Percentiles rank a stretch among this genome's conserved stretches.
Conservation (phyloP, 495 filamentous ascomycete genomes). For the Apiosordaria backusii region DNA sequence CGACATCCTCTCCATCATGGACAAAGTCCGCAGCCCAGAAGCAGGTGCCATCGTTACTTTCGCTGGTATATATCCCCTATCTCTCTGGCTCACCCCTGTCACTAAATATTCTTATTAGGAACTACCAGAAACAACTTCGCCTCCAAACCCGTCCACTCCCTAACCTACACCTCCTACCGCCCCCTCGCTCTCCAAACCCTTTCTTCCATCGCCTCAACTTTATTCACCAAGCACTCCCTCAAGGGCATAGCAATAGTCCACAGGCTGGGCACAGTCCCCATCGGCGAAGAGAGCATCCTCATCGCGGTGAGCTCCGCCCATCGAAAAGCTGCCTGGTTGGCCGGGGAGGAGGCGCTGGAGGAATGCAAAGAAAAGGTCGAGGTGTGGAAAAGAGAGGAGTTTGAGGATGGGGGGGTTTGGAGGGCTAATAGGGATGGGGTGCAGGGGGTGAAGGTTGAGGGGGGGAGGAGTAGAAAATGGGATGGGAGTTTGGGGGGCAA, state of each 20-base stretch:
- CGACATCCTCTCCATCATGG: slow-evolving; percentile 54
- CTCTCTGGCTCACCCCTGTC: background rate
- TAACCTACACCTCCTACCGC: slow-evolving; percentile 80
- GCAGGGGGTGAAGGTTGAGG: slow-evolving; percentile 42
- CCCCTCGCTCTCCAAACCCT: slow-evolving; percentile 75
- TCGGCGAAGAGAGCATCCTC: slow-evolving; percentile 87
- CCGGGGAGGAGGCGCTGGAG: slow-evolving; percentile 87
- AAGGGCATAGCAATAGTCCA: slow-evolving; percentile 75
- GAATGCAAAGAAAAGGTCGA: slow-evolving; percentile 79
- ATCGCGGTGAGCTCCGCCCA: slow-evolving; percentile 85
- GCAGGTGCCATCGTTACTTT: slow-evolving; percentile 91
- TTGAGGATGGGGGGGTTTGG: slow-evolving; percentile 85
- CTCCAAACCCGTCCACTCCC: slow-evolving; percentile 65
- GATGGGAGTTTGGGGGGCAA: background rate
- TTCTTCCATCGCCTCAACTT: slow-evolving; percentile 57
- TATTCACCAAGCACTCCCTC: slow-evolving; percentile 59
- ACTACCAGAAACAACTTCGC: slow-evolving; percentile 86
- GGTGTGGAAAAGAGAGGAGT: slow-evolving; percentile 95
- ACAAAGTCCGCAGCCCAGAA: slow-evolving; percentile 67
- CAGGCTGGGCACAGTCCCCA: slow-evolving; percentile 78
- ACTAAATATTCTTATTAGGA: slow-evolving; percentile 47
- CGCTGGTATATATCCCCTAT: slow-evolving; percentile 50
- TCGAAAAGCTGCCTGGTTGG: slow-evolving; percentile 83
- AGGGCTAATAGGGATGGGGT: slow-evolving; percentile 82
- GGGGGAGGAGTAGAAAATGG: background rate